Percentiles rank a stretch among this genome's conserved stretches.
These are phyloP conservation scores for Podaxis rugospora DNA, from an alignment of 768 basidiomycete genomes.

Conservation along the genomic window DNA sequence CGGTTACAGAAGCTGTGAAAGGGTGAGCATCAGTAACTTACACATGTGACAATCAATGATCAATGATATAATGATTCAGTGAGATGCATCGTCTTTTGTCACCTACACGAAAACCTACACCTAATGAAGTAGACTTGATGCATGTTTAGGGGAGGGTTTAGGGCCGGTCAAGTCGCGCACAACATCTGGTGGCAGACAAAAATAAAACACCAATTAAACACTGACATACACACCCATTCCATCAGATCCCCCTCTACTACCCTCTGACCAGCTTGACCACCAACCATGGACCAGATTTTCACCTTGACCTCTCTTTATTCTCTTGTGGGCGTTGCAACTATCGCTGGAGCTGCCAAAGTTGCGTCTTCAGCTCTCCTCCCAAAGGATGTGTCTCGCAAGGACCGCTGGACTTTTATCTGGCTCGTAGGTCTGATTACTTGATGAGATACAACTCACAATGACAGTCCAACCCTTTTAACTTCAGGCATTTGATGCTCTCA, in stretches of 20 bases:
- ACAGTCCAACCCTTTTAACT: neutral
- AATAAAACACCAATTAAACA: too few species aligned
- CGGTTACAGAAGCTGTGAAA: neutral
- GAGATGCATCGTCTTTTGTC: too few species aligned
- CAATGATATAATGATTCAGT: too few species aligned
- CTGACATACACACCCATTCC: neutral
- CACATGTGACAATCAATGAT: too few species aligned
- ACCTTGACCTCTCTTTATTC: constrained; percentile 56
- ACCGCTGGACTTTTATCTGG: constrained; percentile 75
- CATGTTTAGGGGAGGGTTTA: too few species aligned
- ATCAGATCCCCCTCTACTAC: neutral
- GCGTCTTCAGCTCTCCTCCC: constrained; percentile 56
- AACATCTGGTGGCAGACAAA: too few species aligned
- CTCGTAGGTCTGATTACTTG: constrained; percentile 39
- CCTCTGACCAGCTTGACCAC: neutral
- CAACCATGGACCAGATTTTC: constrained; percentile 17
- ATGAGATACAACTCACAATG: neutral
- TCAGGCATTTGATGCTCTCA: constrained; percentile 76
- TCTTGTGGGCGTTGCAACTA: constrained; percentile 50
- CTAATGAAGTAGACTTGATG: too few species aligned
- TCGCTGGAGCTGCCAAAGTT: constrained; percentile 48
- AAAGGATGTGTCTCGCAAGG: constrained; percentile 58
- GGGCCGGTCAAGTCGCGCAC: too few species aligned
- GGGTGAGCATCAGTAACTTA: neutral
- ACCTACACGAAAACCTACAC: too few species aligned